Percentiles rank a stretch among this genome's conserved stretches.
Evolutionary conservation across 2,329 filamentous ascomycete genomes (phyloP).

Genomic region (Talaromyces sp.): DNA sequence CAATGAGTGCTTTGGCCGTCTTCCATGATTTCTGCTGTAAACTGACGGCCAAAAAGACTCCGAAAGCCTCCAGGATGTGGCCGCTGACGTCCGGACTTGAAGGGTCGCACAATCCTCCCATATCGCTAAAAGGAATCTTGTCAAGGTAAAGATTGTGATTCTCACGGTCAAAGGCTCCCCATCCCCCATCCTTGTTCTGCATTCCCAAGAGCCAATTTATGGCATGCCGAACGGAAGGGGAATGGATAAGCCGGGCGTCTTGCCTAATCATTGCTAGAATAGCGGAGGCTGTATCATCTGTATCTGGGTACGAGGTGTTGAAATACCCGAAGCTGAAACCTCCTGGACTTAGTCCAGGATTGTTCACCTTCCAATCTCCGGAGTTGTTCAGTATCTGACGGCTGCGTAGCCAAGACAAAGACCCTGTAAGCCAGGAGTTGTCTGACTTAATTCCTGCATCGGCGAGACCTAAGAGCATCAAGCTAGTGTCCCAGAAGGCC

Average conservation of each 20-base stretch:
- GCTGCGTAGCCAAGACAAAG: neutral
- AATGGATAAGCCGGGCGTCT: neutral
- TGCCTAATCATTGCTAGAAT: neutral
- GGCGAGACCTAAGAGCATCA: slow-evolving; percentile 32
- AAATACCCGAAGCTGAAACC: neutral
- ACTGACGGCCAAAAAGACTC: slow-evolving; percentile 23
- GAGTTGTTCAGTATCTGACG: neutral
- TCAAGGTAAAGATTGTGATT: slow-evolving; percentile 36
- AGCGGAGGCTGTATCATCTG: neutral
- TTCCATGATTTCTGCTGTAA: neutral
- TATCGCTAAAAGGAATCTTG: slow-evolving; percentile 38
- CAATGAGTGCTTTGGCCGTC: neutral
- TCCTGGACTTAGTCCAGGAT: neutral
- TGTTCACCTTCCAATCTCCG: neutral
- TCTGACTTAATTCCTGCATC: neutral
- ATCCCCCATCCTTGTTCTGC: slow-evolving; percentile 39
- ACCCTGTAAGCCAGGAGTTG: neutral
- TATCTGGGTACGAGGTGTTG: neutral
- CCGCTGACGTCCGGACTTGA: slow-evolving; percentile 36
- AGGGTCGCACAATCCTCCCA: slow-evolving; percentile 34
- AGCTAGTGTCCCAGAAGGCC: slow-evolving; percentile 36
- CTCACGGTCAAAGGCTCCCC: slow-evolving; percentile 35
- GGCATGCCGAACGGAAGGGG: slow-evolving; percentile 22
- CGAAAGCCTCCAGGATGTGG: slow-evolving; percentile 31
- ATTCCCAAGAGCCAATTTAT: slow-evolving; percentile 33